Percentiles rank a stretch among this genome's conserved stretches.
Evolutionary conservation across 2,329 filamentous ascomycete species (phyloP).

Genomic region (Nothopassalora personata): DNA sequence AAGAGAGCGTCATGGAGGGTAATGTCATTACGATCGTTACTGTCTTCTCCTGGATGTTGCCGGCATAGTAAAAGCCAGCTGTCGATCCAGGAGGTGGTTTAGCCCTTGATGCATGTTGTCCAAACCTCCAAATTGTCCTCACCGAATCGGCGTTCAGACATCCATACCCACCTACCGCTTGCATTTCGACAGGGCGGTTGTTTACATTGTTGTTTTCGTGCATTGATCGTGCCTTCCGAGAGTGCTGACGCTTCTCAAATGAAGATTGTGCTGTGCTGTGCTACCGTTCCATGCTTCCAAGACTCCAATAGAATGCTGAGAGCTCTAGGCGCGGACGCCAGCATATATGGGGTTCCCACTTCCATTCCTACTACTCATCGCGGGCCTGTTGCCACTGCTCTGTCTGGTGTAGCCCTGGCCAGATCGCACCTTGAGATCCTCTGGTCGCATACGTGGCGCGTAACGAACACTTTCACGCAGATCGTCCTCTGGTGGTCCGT

Average conservation of each 20-base stretch:
- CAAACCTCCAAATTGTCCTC: background rate
- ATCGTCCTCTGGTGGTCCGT: constrained; percentile 26
- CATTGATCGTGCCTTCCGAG: background rate
- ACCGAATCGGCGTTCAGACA: background rate
- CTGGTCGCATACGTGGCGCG: constrained; percentile 28
- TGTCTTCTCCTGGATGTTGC: constrained; percentile 2
- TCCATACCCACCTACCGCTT: background rate
- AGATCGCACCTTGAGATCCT: constrained; percentile 34
- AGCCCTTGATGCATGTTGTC: background rate
- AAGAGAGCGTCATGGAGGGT: background rate
- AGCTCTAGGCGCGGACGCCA: constrained; percentile 6
- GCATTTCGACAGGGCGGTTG: background rate
- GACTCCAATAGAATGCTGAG: background rate
- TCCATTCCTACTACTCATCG: constrained; percentile 14
- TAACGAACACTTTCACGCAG: constrained; percentile 27
- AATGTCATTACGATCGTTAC: constrained; percentile 16
- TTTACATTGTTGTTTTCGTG: background rate
- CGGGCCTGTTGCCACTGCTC: constrained; percentile 15
- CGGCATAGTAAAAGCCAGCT: background rate
- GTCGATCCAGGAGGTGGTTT: background rate
- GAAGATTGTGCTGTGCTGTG: constrained; percentile 4
- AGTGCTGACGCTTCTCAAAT: background rate
- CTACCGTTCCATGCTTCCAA: constrained; percentile 9
- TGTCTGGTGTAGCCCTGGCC: constrained; percentile 17
- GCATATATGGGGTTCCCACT: constrained; percentile 6